Percentiles rank a stretch among this genome's conserved stretches.
phyloP scores from a whole-genome alignment of 2,329 filamentous ascomycete species.

The Fusarium anguioides region DNA sequence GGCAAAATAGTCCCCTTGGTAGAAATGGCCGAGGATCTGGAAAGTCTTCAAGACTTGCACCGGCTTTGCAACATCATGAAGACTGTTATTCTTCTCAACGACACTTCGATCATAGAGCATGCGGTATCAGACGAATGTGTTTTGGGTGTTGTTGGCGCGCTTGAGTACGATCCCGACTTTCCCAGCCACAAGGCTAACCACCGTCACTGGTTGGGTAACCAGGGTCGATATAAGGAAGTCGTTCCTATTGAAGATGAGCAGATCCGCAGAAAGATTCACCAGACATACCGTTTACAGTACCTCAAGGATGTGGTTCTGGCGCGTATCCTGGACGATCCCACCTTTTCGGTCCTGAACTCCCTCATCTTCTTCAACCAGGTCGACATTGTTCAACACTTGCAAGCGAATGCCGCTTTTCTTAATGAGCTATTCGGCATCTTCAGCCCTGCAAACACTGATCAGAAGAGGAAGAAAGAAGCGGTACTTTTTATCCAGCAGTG shows the following conservation, averaged over 20 bases:
- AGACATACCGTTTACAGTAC: conserved; percentile 95
- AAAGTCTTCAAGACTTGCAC: conserved; percentile 87
- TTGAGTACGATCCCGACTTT: conserved; percentile 98
- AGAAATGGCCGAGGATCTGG: conserved; percentile 88
- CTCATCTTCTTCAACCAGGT: conserved; percentile 99
- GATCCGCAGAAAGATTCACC: conserved; percentile 91
- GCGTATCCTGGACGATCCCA: conserved; percentile 95
- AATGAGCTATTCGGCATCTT: conserved; percentile 92
- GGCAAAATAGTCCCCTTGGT: conserved; percentile 87
- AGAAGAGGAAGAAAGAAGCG: conserved; percentile 87
- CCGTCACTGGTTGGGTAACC: conserved; percentile 88
- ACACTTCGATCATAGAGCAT: conserved; percentile 93
- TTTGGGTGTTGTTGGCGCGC: conserved; percentile 89
- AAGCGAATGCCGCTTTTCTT: conserved; percentile 80
- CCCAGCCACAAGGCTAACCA: conserved; percentile 98
- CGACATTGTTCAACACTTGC: conserved; percentile 95
- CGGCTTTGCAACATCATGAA: conserved; percentile 98
- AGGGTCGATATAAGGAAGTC: conserved; percentile 94
- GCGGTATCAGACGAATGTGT: conserved; percentile 91
- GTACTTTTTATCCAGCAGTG: conserved; percentile 98
- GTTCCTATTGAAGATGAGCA: conserved; percentile 86
- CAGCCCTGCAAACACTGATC: conserved; percentile 69
- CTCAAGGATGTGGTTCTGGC: conserved; percentile 98
- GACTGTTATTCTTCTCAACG: conserved; percentile 91
- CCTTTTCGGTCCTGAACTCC: conserved; percentile 96